A percentile compares a stretch with the other conserved stretches of the same genome.
Conservation (phyloP, 2,329 filamentous ascomycete genomes). For the Lasiodiplodia sp. region DNA sequence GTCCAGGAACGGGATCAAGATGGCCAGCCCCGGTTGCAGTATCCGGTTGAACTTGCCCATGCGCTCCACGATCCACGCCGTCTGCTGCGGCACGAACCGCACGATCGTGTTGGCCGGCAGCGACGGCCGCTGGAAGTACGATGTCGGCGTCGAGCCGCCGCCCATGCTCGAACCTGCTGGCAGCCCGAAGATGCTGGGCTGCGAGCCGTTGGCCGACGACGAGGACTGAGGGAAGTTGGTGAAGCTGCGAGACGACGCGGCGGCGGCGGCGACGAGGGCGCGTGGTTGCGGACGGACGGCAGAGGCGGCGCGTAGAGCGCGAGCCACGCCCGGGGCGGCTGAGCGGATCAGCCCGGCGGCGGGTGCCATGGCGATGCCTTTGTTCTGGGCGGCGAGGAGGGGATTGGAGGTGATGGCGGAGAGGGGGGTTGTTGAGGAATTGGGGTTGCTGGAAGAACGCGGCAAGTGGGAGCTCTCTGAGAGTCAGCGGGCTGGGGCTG, state of each 20-base stretch:
- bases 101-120: conserved; percentile 93
- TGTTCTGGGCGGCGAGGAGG: not conserved
- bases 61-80: conserved; percentile 98
- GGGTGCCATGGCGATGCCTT: conserved; percentile 26
- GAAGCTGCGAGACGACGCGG: not conserved
- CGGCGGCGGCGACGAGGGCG: not conserved
- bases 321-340: conserved; percentile 20
- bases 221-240: conserved; percentile 15
- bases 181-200: conserved; percentile 21
- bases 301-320: conserved; percentile 13
- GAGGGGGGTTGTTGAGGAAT: not conserved
- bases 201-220: not conserved
- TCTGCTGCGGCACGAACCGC: conserved; percentile 98
- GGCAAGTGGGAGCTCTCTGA: not conserved
- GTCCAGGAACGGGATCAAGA: conserved; percentile 89
- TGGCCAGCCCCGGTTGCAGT: conserved; percentile 86
- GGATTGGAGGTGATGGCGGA: not conserved
- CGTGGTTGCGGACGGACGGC: conserved; percentile 5
- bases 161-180: not conserved
- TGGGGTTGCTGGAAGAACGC: not conserved
- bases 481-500: not conserved
- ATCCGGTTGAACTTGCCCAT: conserved; percentile 98
- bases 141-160: conserved; percentile 58
- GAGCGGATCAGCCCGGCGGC: conserved; percentile 26
- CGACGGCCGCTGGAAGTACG: conserved; percentile 77